phyloP scores from a whole-genome alignment of 495 filamentous ascomycete genomes.

The Pyrenula massariospora region DNA sequence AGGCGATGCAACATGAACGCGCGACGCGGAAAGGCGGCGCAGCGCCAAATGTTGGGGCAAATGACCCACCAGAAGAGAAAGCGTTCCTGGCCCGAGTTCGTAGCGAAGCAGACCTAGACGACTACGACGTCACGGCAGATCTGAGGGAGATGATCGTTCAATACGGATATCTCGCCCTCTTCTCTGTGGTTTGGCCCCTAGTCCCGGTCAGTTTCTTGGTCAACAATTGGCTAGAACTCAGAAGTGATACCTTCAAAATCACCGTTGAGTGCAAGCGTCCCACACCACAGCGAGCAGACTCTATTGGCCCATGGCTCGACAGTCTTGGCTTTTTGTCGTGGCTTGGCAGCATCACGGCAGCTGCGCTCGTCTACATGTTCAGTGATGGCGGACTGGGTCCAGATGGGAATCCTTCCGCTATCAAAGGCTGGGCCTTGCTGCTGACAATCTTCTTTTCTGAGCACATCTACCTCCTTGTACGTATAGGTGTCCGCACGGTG shows the following conservation, averaged over 20 bases:
- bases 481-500: conserved; percentile 55
- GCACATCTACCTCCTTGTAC: conserved; percentile 67
- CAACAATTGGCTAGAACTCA: conserved; percentile 95
- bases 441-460: conserved; percentile 79
- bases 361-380: conserved; percentile 83
- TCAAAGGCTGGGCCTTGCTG: conserved; percentile 72
- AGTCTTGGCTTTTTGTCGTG: conserved; percentile 79
- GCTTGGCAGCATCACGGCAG: conserved; percentile 77
- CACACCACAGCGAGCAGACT: conserved; percentile 76
- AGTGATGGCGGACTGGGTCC: conserved; percentile 41
- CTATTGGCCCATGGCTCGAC: conserved; percentile 90
- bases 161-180: conserved; percentile 75
- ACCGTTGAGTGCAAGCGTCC: conserved; percentile 81
- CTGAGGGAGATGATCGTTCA: conserved; percentile 35
- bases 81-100: conserved; percentile 71
- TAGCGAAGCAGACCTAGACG: conserved; percentile 70
- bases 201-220: conserved; percentile 79
- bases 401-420: conserved; percentile 46
- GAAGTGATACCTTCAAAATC: conserved; percentile 91
- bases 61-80: conserved; percentile 62
- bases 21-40: conserved; percentile 32
- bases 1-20: conserved; percentile 50
- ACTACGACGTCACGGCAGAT: conserved; percentile 64
- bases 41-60: conserved; percentile 14
- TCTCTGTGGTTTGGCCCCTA: conserved; percentile 87